Evolutionary conservation across 805 yeast genomes (phyloP).

Genomic region (Wickerhamomyces alni): DNA sequence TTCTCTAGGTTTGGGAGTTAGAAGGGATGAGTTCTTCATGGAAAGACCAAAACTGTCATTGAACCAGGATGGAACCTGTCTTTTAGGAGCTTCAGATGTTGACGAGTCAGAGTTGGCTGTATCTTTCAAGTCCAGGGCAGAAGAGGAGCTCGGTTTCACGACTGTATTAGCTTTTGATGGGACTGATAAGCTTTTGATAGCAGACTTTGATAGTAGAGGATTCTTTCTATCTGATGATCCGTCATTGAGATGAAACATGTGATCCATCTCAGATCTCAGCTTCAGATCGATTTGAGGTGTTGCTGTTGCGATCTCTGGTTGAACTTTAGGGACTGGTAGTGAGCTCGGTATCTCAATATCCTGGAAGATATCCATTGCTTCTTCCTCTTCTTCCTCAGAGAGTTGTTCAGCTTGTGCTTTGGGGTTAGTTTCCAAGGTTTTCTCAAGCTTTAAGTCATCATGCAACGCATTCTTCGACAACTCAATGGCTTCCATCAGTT

Average conservation of each 20-base stretch:
- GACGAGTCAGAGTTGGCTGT: too few relatives aligned
- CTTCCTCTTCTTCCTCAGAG: slow-evolving; percentile 33
- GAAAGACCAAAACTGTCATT: slow-evolving; percentile 1
- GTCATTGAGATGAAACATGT: slow-evolving; percentile 7
- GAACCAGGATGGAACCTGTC: slow-evolving; percentile 25
- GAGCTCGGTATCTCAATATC: slow-evolving; percentile 22
- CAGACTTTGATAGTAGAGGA: not conserved
- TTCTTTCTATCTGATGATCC: not conserved
- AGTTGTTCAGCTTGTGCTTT: too few relatives aligned
- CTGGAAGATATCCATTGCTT: slow-evolving; percentile 21
- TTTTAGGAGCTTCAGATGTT: not conserved
- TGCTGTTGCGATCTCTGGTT: not conserved
- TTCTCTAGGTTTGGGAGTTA: not conserved
- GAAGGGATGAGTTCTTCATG: not conserved
- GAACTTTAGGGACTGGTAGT: not conserved
- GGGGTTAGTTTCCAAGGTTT: slow-evolving; percentile 6
- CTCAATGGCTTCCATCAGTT: slow-evolving; percentile 34
- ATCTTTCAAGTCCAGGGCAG: too few relatives aligned
- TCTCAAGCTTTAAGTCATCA: slow-evolving; percentile 31
- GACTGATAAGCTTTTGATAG: not conserved
- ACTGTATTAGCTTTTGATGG: not conserved
- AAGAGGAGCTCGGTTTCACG: too few relatives aligned
- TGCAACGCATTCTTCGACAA: slow-evolving; percentile 44
- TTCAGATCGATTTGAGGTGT: not conserved
- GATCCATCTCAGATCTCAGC: slow-evolving; percentile 17